Evolutionary conservation across 805 yeast genomes (phyloP).

Genomic region (Candida coquimbonensis): DNA sequence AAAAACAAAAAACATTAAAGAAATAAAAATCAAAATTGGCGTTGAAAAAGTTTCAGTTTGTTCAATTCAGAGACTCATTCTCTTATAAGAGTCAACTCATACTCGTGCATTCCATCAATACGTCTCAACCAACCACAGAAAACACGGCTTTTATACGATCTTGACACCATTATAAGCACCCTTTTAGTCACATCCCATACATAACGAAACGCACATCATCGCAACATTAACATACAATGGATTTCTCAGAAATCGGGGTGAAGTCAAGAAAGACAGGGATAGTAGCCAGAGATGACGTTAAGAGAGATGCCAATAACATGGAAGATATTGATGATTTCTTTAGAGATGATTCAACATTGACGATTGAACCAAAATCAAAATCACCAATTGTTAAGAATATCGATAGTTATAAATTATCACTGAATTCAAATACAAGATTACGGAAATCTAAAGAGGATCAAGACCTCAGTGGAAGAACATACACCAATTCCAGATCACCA

Average conservation of each 20-base stretch:
- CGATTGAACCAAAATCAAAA: no score
- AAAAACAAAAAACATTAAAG: no score
- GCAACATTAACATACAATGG: slow-evolving; percentile 22
- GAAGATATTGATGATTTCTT: slow-evolving; percentile 68
- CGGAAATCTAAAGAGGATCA: not conserved
- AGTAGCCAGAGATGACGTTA: slow-evolving; percentile 37
- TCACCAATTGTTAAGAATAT: not conserved
- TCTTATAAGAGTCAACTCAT: no score
- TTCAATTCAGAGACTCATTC: no score
- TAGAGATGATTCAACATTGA: slow-evolving; percentile 36
- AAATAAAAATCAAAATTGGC: no score
- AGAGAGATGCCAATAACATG: slow-evolving; percentile 53
- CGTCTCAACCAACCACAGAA: no score
- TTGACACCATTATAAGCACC: no score
- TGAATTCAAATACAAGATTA: not conserved
- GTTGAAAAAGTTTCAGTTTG: no score
- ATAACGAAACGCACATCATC: no score
- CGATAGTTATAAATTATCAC: not conserved
- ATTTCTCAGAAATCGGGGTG: slow-evolving; percentile 43
- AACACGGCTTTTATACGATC: no score
- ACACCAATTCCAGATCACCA: not conserved
- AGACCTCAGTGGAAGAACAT: not conserved
- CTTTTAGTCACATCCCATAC: no score
- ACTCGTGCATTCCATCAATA: no score
- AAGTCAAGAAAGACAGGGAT: slow-evolving; percentile 65